A percentile compares a stretch with the other conserved stretches of the same genome.
These are phyloP conservation scores for Penicillium malachiteum DNA, from an alignment of 495 filamentous ascomycete genomes.

Conservation along the genomic window DNA sequence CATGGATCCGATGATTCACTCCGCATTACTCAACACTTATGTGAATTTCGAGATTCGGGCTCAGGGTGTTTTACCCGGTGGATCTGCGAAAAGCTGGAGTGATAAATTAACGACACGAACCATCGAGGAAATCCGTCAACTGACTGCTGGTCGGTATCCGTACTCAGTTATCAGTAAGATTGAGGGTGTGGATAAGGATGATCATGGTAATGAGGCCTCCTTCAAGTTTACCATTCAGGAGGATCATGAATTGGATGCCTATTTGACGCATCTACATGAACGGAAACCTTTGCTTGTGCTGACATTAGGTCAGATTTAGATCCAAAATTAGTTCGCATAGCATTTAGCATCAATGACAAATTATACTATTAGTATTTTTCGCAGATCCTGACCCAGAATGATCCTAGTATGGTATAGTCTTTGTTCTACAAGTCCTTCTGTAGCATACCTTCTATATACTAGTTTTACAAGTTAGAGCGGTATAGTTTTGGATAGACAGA, in stretches of 20 bases:
- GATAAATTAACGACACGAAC: conserved; percentile 55
- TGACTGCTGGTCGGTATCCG: conserved; percentile 57
- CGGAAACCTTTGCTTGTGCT: conserved; percentile 69
- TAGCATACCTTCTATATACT: too few species aligned
- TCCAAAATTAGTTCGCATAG: background rate
- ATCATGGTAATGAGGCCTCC: conserved; percentile 53
- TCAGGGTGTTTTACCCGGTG: conserved; percentile 45
- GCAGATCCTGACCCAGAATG: too few species aligned
- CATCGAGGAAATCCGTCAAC: conserved; percentile 52
- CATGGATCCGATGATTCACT: conserved; percentile 34
- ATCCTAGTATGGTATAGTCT: too few species aligned
- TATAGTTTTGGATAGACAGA: too few species aligned
- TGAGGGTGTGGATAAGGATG: conserved; percentile 64
- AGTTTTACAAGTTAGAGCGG: too few species aligned
- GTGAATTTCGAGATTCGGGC: conserved; percentile 66
- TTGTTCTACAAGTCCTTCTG: too few species aligned
- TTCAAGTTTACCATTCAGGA: conserved; percentile 63
- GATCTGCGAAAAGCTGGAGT: conserved; percentile 57
- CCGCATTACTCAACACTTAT: conserved; percentile 40
- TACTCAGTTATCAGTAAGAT: conserved; percentile 55
- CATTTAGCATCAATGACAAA: background rate
- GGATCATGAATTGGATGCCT: conserved; percentile 69
- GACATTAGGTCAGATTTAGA: conserved; percentile 27
- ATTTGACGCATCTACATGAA: conserved; percentile 60
- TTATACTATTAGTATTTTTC: too few species aligned